These are phyloP conservation scores for Corylus heterophylla DNA, from an alignment of 306 rosid species.

Conservation along the genomic window DNA sequence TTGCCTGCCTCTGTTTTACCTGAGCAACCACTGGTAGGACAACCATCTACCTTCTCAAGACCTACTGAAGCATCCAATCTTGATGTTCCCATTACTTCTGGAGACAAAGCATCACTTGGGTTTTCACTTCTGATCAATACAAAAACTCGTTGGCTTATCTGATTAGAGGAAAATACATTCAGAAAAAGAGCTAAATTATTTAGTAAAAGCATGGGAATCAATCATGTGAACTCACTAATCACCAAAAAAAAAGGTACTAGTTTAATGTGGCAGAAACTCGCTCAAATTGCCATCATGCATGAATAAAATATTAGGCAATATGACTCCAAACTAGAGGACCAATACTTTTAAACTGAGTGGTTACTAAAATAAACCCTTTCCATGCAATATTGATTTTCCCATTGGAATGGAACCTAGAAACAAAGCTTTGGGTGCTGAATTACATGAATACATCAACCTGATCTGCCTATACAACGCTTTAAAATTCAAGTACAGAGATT, in stretches of 20 bases:
- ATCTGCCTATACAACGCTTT: neutral
- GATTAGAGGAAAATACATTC: slow-evolving; percentile 36
- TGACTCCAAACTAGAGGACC: neutral
- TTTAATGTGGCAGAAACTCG: neutral
- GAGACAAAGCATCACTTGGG: slow-evolving; percentile 41
- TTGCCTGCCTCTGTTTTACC: slow-evolving; percentile 36
- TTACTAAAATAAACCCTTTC: neutral
- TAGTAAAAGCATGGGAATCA: neutral
- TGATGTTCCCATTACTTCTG: slow-evolving; percentile 37
- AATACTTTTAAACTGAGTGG: neutral
- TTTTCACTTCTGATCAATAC: slow-evolving; percentile 55
- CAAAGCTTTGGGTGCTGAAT: neutral
- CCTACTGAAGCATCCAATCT: slow-evolving; percentile 30
- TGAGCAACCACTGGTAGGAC: slow-evolving; percentile 4
- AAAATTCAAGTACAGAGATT: neutral
- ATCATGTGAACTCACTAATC: neutral
- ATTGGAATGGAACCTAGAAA: neutral
- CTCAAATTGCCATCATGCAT: neutral
- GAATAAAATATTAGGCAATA: neutral
- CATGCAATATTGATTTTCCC: neutral
- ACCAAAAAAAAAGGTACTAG: neutral
- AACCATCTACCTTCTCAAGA: slow-evolving; percentile 32
- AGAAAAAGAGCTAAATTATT: neutral
- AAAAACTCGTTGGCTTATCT: slow-evolving; percentile 86
- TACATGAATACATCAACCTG: neutral